phyloP scores from a whole-genome alignment of 2,329 filamentous ascomycete species.

The Penicillium brasilianum region DNA sequence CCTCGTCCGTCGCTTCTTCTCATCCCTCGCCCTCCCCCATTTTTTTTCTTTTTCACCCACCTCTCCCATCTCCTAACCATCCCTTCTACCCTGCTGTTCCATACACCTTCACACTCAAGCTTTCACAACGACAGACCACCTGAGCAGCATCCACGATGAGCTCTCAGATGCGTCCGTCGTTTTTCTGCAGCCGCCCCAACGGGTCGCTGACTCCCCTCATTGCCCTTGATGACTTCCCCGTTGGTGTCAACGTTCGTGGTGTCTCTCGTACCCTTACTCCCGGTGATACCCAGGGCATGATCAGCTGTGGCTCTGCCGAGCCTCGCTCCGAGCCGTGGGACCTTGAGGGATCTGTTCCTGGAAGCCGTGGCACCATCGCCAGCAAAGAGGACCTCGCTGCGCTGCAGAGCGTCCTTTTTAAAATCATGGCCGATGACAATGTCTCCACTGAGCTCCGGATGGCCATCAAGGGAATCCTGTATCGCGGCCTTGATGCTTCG shows the following conservation, averaged over 20 bases:
- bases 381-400: slow-evolving; percentile 19
- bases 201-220: slow-evolving; percentile 50
- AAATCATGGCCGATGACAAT: slow-evolving; percentile 29
- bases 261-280: slow-evolving; percentile 43
- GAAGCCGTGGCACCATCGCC: neutral
- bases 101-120: neutral
- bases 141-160: neutral
- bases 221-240: slow-evolving; percentile 53
- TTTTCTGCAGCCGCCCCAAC: slow-evolving; percentile 50
- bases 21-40: neutral
- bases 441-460: slow-evolving; percentile 28
- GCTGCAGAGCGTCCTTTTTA: slow-evolving; percentile 29
- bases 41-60: slow-evolving; percentile 3
- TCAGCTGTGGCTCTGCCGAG: slow-evolving; percentile 44
- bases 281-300: slow-evolving; percentile 51
- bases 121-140: neutral
- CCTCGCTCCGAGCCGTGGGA: slow-evolving; percentile 42
- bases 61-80: too few species aligned
- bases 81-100: neutral
- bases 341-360: slow-evolving; percentile 34
- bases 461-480: slow-evolving; percentile 27
- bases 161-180: slow-evolving; percentile 39
- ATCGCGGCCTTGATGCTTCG: neutral
- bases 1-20: slow-evolving; percentile 8
- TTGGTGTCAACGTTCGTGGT: slow-evolving; percentile 42